Percentiles rank a stretch among this genome's conserved stretches.
Conservation (phyloP, 192 early-diverging fungal genomes). For the Rhizoclosmatium globosum region DNA sequence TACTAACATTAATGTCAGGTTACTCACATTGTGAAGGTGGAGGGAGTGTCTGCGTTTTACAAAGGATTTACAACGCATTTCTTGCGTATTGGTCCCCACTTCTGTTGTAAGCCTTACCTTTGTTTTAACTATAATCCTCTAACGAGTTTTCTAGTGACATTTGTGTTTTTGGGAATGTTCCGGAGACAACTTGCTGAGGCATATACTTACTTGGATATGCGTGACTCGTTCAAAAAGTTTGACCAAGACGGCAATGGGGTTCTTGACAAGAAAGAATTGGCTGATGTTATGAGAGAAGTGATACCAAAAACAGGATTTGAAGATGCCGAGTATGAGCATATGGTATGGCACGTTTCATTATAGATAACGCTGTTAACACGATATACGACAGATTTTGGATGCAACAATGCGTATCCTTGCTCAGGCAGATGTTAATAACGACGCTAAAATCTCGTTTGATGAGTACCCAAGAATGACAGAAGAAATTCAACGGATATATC, state of each 20-base stretch:
- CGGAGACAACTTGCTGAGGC: slow-evolving; percentile 48
- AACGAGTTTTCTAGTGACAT: slow-evolving; percentile 57
- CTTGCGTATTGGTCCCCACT: slow-evolving; percentile 81
- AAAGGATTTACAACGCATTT: slow-evolving; percentile 78
- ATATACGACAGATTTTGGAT: slow-evolving; percentile 37
- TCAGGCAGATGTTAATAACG: slow-evolving; percentile 46
- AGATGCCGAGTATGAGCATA: slow-evolving; percentile 40
- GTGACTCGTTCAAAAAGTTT: slow-evolving; percentile 58
- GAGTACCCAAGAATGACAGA: slow-evolving; percentile 52
- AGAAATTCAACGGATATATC: slow-evolving; percentile 54
- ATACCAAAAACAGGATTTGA: slow-evolving; percentile 31
- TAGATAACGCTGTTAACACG: not conserved
- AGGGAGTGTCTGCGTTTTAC: slow-evolving; percentile 74
- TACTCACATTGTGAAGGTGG: slow-evolving; percentile 63
- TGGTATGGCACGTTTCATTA: slow-evolving; percentile 20
- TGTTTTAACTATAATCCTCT: not conserved
- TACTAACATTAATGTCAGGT: slow-evolving; percentile 32
- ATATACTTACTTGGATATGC: slow-evolving; percentile 56
- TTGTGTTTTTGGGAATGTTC: slow-evolving; percentile 74
- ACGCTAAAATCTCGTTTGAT: slow-evolving; percentile 42
- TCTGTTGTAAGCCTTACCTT: slow-evolving; percentile 58
- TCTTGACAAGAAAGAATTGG: slow-evolving; percentile 50
- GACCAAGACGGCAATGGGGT: slow-evolving; percentile 59
- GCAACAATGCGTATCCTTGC: slow-evolving; percentile 46
- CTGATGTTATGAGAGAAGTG: slow-evolving; percentile 43